Evolutionary conservation across 106 monocot species (phyloP), one percentile per base, ranked within the genome.

Genomic region (Xerophyta viscosa): DNA sequence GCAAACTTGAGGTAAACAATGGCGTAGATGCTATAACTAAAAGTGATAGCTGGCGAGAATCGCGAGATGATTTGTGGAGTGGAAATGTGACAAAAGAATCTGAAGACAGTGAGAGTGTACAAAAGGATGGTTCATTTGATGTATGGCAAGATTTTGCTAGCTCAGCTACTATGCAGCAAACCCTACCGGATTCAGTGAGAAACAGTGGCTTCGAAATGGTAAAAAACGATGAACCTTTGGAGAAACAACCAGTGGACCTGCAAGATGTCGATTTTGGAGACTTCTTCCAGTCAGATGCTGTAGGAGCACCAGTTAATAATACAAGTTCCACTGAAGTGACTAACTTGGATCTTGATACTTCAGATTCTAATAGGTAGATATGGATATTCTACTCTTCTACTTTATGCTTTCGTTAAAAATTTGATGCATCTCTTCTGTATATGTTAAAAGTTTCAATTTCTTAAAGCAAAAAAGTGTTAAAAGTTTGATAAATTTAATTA

Each of bases 91-190:
- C 36, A 18, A 60, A 47, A 7, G 50, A 54, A 49, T 63, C 44
- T 36, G 29, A 11, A 29, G 53, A 48, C 50, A 41, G 22, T 39
- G 42, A 51, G 13, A 57, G 27, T 18, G 39, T 54, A 29, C 41
- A 53, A 48, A 50, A 31, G 17, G 60, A 62, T 63, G 78, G 68
- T 50, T 31, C 50, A 31, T 82, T 67, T 72, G 75, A 78, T 49
- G 66, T 37, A 61, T 71, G 65, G 74, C 70, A 74, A 56, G 67
- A 71, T 67, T 64, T 74, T 63, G 55, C 60, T 19, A 53, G 51
- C 44, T 64, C 69, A 29, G 50, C 29, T 60, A 52, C 48, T 70
- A 42, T 41, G 50, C 57, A 28, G 3, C 31, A 39, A 26, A 41
- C 20, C 53, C 27, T 19, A 30, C 43, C 41, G 43, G 63, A 37